A percentile compares a stretch with the other conserved stretches of the same genome.
phyloP scores from a whole-genome alignment of 2,329 filamentous ascomycete genomes.

The Aspergillus fumigatiaffinis region DNA sequence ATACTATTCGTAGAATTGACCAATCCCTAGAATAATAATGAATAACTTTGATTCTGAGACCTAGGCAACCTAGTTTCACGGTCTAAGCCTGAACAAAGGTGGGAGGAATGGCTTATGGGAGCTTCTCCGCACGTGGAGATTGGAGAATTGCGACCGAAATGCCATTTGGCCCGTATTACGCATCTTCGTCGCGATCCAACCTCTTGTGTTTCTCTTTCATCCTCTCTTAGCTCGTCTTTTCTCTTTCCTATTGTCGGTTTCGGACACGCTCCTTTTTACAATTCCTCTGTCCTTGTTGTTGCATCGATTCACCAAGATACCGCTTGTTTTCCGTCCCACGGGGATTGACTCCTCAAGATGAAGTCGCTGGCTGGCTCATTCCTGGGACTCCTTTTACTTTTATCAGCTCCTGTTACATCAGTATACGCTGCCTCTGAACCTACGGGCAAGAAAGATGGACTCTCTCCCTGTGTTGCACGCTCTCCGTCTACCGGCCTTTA shows the following conservation, averaged over 20 bases:
- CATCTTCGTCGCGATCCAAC: slow-evolving; percentile 6
- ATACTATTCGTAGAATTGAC: background rate
- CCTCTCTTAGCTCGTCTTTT: slow-evolving; percentile 1
- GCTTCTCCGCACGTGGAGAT: background rate
- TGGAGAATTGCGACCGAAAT: slow-evolving; percentile 10
- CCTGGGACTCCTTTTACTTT: slow-evolving; percentile 29
- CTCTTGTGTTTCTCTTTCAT: slow-evolving; percentile 3
- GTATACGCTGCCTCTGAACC: slow-evolving; percentile 35
- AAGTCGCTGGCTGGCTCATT: slow-evolving; percentile 28
- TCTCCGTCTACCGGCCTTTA: slow-evolving; percentile 59
- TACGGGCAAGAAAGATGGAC: slow-evolving; percentile 39
- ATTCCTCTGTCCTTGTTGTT: background rate
- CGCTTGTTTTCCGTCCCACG: slow-evolving; percentile 1
- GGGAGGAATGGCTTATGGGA: background rate
- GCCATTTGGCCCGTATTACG: slow-evolving; percentile 5
- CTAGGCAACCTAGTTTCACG: background rate
- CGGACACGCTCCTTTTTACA: background rate
- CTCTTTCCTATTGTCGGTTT: background rate
- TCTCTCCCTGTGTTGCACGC: slow-evolving; percentile 58
- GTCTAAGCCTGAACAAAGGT: background rate
- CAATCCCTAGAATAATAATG: background rate
- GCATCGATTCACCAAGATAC: background rate
- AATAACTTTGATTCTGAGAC: background rate
- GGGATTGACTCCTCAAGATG: slow-evolving; percentile 26
- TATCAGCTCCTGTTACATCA: slow-evolving; percentile 29